Evolutionary conservation across 2,329 filamentous ascomycete species (phyloP), one percentile per base, ranked within the genome.

Genomic region (Parastagonospora nodorum): DNA sequence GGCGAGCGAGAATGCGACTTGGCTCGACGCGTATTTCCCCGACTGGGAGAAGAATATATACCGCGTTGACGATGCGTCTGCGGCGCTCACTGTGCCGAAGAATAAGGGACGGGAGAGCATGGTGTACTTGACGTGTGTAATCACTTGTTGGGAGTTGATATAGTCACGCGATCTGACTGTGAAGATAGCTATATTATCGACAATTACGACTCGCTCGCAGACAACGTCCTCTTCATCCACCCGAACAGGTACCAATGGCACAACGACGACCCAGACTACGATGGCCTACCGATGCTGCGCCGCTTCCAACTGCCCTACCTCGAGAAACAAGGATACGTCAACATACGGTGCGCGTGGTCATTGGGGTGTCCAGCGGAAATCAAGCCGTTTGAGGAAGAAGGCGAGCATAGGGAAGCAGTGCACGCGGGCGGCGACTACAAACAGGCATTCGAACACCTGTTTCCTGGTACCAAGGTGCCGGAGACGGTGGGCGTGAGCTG

Each of bases 361-460:
- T 67, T 82, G 1, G 81, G 81, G 1, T 83, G 81, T 57, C 81
- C 81, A 0, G 61, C 61, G 1, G 80, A 82, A 43, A 78, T 83
- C 45, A 77, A 75, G 37, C 81, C 81, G 0, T 58, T 77, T 15
- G 70, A 63, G 0, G 68, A 76, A 45, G 67, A 69, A 40, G 68
- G 70, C 15, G 74, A 79, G 46, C 73, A 75, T 46, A 67, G 76
- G 33, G 62, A 67, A 32, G 69, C 74, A 14, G 74, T 80, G 1
- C 79, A 80, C 51, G 79, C 79, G 1, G 79, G 80, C 0, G 74
- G 77, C 31, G 76, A 78, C 51, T 82, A 79, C 52, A 76, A 77
- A 37, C 67, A 71, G 24, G 79, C 77, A 0, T 83, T 81, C 53
- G 72, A 75, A 63, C 71, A 75, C n/a, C 58, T 84, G 3, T 82